Evolutionary conservation across 2,329 filamentous ascomycete genomes (phyloP).

Genomic region (Lithohypha guttulata): DNA sequence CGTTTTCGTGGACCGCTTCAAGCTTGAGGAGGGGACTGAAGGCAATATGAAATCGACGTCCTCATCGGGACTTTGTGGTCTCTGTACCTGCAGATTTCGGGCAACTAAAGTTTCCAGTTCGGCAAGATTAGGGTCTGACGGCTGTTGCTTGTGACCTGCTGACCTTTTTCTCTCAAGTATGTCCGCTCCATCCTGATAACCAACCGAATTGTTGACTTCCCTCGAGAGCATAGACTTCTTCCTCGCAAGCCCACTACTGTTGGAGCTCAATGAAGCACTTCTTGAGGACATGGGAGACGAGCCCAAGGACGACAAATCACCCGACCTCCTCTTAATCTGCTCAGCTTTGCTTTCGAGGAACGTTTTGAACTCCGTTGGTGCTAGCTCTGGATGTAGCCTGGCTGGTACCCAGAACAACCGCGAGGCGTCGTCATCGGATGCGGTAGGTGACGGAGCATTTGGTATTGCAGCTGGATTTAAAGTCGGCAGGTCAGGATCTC

Average conservation of each 20-base stretch:
- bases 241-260: constrained; percentile 53
- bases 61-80: constrained; percentile 58
- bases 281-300: constrained; percentile 27
- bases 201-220: constrained; percentile 68
- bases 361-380: constrained; percentile 90
- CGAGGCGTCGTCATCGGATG: constrained; percentile 75
- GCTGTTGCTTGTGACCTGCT: constrained; percentile 39
- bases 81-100: constrained; percentile 47
- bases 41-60: constrained; percentile 57
- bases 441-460: constrained; percentile 33
- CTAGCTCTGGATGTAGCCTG: constrained; percentile 83
- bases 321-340: constrained; percentile 73
- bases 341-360: constrained; percentile 91
- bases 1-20: constrained; percentile 83
- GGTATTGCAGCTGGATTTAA: constrained; percentile 33
- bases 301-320: constrained; percentile 52
- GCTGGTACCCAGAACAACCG: constrained; percentile 93
- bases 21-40: constrained; percentile 59
- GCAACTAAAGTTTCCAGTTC: constrained; percentile 72
- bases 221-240: constrained; percentile 94
- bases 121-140: constrained; percentile 53
- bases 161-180: constrained; percentile 65
- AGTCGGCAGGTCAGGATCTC: constrained; percentile 46
- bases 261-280: constrained; percentile 15
- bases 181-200: constrained; percentile 76